Percentiles rank a stretch among this genome's conserved stretches.
Conservation (phyloP, 2,329 filamentous ascomycete species). For the Sclerotinia borealis region DNA sequence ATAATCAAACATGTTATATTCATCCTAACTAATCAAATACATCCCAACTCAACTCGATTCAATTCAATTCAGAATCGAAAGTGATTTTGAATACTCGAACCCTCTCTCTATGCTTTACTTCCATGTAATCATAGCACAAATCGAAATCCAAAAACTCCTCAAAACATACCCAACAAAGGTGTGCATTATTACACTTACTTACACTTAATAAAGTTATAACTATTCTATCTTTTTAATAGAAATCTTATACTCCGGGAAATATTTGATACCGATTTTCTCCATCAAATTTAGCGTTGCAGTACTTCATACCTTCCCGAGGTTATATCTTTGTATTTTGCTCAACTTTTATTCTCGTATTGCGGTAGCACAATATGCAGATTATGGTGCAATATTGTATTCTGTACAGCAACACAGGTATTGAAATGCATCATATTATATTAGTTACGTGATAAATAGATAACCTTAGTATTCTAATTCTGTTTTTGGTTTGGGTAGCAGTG, state of each 20-base stretch:
- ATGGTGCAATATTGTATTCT: slow-evolving; percentile 5
- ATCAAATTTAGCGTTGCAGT: slow-evolving; percentile 29
- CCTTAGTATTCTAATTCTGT: slow-evolving; percentile 3
- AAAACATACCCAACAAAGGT: slow-evolving; percentile 46
- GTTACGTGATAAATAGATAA: slow-evolving; percentile 3
- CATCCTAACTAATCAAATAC: neutral
- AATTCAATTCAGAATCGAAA: too few species aligned
- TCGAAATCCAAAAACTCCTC: slow-evolving; percentile 28
- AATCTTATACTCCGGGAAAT: slow-evolving; percentile 34
- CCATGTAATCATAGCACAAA: slow-evolving; percentile 28
- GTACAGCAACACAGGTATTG: neutral
- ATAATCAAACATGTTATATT: too few species aligned
- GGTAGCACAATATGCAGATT: slow-evolving; percentile 18
- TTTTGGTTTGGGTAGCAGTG: slow-evolving; percentile 11
- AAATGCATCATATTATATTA: neutral
- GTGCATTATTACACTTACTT: slow-evolving; percentile 36
- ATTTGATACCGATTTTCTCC: slow-evolving; percentile 34
- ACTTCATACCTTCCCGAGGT: slow-evolving; percentile 13
- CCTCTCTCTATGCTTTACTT: slow-evolving; percentile 6
- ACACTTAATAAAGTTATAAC: slow-evolving; percentile 45
- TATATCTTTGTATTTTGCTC: slow-evolving; percentile 17
- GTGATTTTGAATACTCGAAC: too few species aligned
- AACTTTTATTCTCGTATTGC: slow-evolving; percentile 19
- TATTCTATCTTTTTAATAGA: slow-evolving; percentile 30
- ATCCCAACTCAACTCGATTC: neutral